Evolutionary conservation across 169 alveolate species (phyloP), one percentile per base, ranked within the genome.

Genomic region (Neospora caninum): DNA sequence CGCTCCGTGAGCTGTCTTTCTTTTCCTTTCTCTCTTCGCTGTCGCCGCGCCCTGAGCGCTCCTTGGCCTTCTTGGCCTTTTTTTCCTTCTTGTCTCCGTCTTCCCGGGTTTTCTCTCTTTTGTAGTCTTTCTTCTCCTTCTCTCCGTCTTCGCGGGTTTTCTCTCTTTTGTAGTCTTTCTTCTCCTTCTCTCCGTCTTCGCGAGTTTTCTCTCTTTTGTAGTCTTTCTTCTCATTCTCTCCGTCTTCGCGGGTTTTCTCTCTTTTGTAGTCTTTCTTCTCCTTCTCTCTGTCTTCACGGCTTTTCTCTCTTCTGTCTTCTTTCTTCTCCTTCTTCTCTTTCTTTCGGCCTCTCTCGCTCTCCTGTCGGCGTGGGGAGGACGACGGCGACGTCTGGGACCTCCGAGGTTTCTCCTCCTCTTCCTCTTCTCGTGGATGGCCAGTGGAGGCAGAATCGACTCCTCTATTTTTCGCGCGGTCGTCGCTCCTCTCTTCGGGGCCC

Each of bases 301-400:
- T 27, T 64, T 64, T 64, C 82, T 18, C 16, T 20, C 18, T 18
- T 69, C 18, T 13, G 58, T 13, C 22, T 7, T 49, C 58, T 4
- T 49, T 69, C 82, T 69, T 69, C 82, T 29, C 82, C 39, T 34
- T 69, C 82, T 69, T 69, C 82, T 69, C 39, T 34, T 69, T 69
- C 82, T 29, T 29, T 18, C 39, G 4, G 42, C 18, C 39, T 34
- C 82, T 69, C 34, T 69, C 82, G 18, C 34, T 34, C 34, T 69
- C 82, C 13, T 69, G 42, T 34, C 82, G 82, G 42, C 42, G 42
- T 34, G 42, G 4, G 82, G 82, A 34, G 42, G 34, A 69, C 34
- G 34, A 69, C 34, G 82, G n/a, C 18, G 34, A 29, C 39, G 34
- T 69, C 22, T 34, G 82, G 7, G 82, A 31, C 82, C 82, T 2